Percentiles rank a stretch among this genome's conserved stretches.
Conservation (phyloP, 2,329 filamentous ascomycete genomes). For the Beauveria bassiana region DNA sequence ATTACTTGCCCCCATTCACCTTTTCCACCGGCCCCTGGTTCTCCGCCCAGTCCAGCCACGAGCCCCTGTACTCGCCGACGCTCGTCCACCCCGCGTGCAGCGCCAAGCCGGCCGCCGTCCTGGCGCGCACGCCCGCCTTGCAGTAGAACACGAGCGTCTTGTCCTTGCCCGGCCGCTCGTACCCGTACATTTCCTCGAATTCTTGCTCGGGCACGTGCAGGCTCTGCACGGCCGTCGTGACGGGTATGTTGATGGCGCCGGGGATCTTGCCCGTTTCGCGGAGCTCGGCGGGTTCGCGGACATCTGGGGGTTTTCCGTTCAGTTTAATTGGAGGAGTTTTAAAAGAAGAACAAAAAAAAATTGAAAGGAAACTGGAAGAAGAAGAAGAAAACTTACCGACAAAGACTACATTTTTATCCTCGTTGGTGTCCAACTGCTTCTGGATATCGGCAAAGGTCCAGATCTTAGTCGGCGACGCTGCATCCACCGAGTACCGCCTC, state of each 20-base stretch:
- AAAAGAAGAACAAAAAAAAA: background rate
- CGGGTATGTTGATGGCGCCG: slow-evolving; percentile 71
- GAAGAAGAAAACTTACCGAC: slow-evolving; percentile 33
- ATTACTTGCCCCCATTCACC: slow-evolving; percentile 13
- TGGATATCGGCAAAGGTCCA: slow-evolving; percentile 45
- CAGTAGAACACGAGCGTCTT: slow-evolving; percentile 78
- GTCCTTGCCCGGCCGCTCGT: slow-evolving; percentile 52
- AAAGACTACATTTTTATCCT: slow-evolving; percentile 29
- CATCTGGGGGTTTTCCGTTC: slow-evolving; percentile 37
- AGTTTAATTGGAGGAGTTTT: background rate
- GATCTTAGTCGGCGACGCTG: slow-evolving; percentile 25
- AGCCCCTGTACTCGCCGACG: slow-evolving; percentile 66
- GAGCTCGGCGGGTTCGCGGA: slow-evolving; percentile 66
- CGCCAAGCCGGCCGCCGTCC: slow-evolving; percentile 70
- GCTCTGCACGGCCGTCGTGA: slow-evolving; percentile 68
- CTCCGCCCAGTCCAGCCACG: slow-evolving; percentile 75
- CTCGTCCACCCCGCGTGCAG: slow-evolving; percentile 65
- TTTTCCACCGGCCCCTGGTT: slow-evolving; percentile 53
- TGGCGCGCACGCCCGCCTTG: slow-evolving; percentile 79
- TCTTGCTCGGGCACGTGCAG: slow-evolving; percentile 70
- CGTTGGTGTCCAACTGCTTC: slow-evolving; percentile 22
- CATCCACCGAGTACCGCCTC: slow-evolving; percentile 23
- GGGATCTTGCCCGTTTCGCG: slow-evolving; percentile 64
- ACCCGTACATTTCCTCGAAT: slow-evolving; percentile 78
- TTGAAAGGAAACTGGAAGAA: background rate